Evolutionary conservation across 2,329 filamentous ascomycete genomes (phyloP).

Genomic region (Alternaria gansuensis): DNA sequence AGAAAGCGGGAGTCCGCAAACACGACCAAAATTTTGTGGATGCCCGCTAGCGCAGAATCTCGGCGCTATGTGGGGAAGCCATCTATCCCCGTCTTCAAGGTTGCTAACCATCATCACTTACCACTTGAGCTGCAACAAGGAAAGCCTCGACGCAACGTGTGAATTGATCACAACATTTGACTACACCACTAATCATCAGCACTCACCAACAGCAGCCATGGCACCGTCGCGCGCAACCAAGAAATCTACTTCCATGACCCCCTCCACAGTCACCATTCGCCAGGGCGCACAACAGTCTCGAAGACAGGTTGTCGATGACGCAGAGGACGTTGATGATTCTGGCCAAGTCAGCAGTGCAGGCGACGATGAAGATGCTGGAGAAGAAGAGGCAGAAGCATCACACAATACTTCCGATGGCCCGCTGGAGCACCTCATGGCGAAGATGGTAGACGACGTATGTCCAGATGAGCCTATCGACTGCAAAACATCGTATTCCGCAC

Average conservation of each 20-base stretch:
- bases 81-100: not conserved
- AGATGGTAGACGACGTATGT: conserved; percentile 40
- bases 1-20: conserved; percentile 28
- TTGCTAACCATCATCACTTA: not conserved
- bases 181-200: conserved; percentile 26
- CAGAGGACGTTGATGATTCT: conserved; percentile 18
- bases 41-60: conserved; percentile 41
- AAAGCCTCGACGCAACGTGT: not conserved
- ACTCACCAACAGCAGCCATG: conserved; percentile 31
- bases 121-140: not conserved
- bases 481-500: not conserved
- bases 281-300: conserved; percentile 19
- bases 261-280: conserved; percentile 16
- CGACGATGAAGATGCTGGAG: conserved; percentile 10
- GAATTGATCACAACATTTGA: conserved; percentile 9
- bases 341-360: conserved; percentile 15
- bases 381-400: conserved; percentile 15
- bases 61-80: conserved; percentile 37
- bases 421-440: conserved; percentile 31
- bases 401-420: conserved; percentile 15
- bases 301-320: conserved; percentile 13
- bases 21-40: conserved; percentile 43
- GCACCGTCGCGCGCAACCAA: conserved; percentile 23
- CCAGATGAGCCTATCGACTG: not conserved
- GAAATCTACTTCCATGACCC: conserved; percentile 17